Percentiles rank a stretch among this genome's conserved stretches.
These are phyloP conservation scores for Hordeum marinum DNA, from an alignment of 176 grass and related monocot genomes.

Conservation along the genomic window DNA sequence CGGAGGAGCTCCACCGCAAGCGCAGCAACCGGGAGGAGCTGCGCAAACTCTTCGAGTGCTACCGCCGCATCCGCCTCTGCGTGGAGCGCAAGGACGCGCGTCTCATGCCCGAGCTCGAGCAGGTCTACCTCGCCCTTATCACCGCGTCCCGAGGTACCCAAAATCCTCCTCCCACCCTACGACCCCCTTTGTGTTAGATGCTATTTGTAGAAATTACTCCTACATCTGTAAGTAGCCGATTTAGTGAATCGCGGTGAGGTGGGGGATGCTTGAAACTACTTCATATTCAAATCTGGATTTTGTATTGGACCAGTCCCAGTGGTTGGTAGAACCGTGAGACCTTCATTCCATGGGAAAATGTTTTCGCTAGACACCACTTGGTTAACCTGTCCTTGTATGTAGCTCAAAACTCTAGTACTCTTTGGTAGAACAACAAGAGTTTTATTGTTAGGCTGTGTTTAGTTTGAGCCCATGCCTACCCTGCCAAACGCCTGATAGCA, in stretches of 20 bases:
- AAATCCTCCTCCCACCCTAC: neutral
- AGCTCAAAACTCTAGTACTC: neutral
- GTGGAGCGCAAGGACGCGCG: slow-evolving; percentile 48
- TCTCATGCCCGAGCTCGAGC: slow-evolving; percentile 73
- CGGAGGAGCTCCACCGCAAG: slow-evolving; percentile 57
- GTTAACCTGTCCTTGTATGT: slow-evolving; percentile 1
- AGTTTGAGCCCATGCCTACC: neutral
- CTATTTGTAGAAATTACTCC: neutral
- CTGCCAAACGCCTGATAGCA: neutral
- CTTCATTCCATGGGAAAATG: neutral
- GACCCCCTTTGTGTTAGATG: neutral
- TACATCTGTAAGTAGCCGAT: neutral
- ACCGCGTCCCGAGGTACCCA: slow-evolving; percentile 66
- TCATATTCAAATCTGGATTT: neutral
- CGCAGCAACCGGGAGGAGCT: slow-evolving; percentile 67
- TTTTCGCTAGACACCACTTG: neutral
- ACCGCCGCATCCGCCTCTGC: slow-evolving; percentile 62
- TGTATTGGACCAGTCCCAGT: neutral
- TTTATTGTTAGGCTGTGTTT: neutral
- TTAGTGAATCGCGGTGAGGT: neutral
- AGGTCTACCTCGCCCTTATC: slow-evolving; percentile 83
- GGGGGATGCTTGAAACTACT: neutral
- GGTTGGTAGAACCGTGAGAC: neutral
- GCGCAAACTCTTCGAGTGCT: slow-evolving; percentile 47
- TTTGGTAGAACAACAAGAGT: neutral